phyloP scores from a whole-genome alignment of 2,329 filamentous ascomycete species.

The Ophiostoma fasciatum region DNA sequence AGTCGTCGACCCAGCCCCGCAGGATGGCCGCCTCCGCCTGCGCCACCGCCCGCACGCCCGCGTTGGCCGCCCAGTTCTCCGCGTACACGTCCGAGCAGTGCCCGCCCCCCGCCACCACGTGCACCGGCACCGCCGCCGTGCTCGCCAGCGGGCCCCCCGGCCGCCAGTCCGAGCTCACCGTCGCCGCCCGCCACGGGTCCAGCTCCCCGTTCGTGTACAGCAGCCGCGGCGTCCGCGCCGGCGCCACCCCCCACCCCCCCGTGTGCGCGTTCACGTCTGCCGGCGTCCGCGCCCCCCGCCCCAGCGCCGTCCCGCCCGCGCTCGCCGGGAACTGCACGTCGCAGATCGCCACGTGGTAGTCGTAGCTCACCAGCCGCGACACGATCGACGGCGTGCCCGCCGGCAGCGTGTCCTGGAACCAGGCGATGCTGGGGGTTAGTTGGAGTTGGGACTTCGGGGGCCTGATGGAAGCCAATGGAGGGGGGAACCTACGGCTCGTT shows the following conservation, averaged over 20 bases:
- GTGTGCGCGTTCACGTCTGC: slow-evolving; percentile 22
- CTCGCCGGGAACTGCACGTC: slow-evolving; percentile 27
- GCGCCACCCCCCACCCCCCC: slow-evolving; percentile 22
- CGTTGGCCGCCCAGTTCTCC: slow-evolving; percentile 35
- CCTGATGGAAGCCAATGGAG: too few relatives aligned
- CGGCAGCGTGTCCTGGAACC: slow-evolving; percentile 31
- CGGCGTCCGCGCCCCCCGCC: slow-evolving; percentile 18
- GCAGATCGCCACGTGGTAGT: slow-evolving; percentile 29
- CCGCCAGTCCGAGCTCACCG: slow-evolving; percentile 21
- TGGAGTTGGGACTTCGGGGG: neutral
- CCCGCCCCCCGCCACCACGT: slow-evolving; percentile 20
- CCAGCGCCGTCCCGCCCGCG: slow-evolving; percentile 20
- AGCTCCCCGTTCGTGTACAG: slow-evolving; percentile 25
- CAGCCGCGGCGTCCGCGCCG: slow-evolving; percentile 19
- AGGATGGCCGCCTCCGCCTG: slow-evolving; percentile 35
- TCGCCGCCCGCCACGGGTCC: slow-evolving; percentile 27
- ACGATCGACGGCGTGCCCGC: slow-evolving; percentile 24
- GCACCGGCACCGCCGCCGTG: slow-evolving; percentile 18
- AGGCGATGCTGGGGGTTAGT: slow-evolving; percentile 16
- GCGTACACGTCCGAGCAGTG: slow-evolving; percentile 26
- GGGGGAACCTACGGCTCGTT: slow-evolving; percentile 23
- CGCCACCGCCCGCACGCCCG: slow-evolving; percentile 31
- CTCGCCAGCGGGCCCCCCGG: slow-evolving; percentile 24
- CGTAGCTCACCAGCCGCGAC: slow-evolving; percentile 21
- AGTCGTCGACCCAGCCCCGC: slow-evolving; percentile 38